Evolutionary conservation across 2,329 filamentous ascomycete genomes (phyloP).

Genomic region (Claviceps sp.): DNA sequence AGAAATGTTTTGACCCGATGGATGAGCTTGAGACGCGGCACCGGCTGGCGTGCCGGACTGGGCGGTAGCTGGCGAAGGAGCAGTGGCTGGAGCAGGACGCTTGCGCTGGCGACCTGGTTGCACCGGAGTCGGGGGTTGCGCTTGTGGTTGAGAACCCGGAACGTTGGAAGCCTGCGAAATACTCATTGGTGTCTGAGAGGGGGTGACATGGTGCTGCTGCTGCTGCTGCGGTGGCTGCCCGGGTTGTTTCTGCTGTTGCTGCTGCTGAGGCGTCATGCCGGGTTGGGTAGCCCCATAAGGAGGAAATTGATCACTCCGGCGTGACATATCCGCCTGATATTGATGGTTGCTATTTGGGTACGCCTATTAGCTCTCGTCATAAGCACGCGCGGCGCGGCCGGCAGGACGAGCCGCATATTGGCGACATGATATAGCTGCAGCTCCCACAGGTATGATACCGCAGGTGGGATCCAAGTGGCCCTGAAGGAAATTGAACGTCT

Average conservation of each 20-base stretch:
- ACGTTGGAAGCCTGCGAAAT: slow-evolving; percentile 26
- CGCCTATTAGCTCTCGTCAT: slow-evolving; percentile 14
- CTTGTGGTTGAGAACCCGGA: slow-evolving; percentile 19
- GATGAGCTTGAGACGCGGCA: slow-evolving; percentile 19
- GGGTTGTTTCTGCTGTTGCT: slow-evolving; percentile 19
- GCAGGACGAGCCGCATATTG: not conserved
- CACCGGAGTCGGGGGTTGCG: slow-evolving; percentile 25
- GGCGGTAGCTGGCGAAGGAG: slow-evolving; percentile 24
- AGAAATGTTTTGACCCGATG: slow-evolving; percentile 17
- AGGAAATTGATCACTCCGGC: slow-evolving; percentile 27
- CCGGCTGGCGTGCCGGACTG: slow-evolving; percentile 20
- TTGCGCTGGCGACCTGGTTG: slow-evolving; percentile 27
- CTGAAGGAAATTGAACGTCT: not conserved
- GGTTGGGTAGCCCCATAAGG: slow-evolving; percentile 26
- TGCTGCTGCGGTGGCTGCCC: slow-evolving; percentile 9
- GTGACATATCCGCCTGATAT: slow-evolving; percentile 38
- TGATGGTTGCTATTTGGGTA: slow-evolving; percentile 26
- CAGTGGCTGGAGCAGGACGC: slow-evolving; percentile 25
- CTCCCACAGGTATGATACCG: not conserved
- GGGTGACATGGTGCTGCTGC: slow-evolving; percentile 24
- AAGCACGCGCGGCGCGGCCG: not conserved
- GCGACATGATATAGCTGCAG: no score
- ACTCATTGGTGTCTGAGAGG: slow-evolving; percentile 30
- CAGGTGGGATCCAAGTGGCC: not conserved
- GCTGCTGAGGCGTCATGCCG: slow-evolving; percentile 23